Percentiles rank a stretch among this genome's conserved stretches.
phyloP scores from a whole-genome alignment of 495 filamentous ascomycete species.

The Letharia columbiana region DNA sequence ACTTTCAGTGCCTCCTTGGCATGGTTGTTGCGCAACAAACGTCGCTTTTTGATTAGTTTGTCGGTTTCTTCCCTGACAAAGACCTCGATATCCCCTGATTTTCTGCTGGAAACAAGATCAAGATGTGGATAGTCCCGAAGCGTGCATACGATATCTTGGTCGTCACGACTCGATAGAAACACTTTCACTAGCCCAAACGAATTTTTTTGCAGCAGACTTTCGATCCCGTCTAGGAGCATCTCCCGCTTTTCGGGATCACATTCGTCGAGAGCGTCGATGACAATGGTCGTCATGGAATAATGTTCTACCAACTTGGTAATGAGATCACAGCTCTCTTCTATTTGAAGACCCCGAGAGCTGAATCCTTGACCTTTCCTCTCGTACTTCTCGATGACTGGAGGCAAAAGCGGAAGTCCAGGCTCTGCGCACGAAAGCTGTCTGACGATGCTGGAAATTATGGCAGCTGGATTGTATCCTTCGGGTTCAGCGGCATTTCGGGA shows the following conservation, averaged over 20 bases:
- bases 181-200: slow-evolving; percentile 13
- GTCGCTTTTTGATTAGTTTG: not conserved
- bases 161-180: slow-evolving; percentile 24
- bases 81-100: not conserved
- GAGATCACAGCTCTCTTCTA: slow-evolving; percentile 3
- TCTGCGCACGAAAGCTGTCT: slow-evolving; percentile 23
- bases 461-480: slow-evolving; percentile 28
- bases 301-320: slow-evolving; percentile 20
- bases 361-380: slow-evolving; percentile 22
- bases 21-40: not conserved
- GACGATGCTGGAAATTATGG: slow-evolving; percentile 32
- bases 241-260: slow-evolving; percentile 25
- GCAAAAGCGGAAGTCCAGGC: slow-evolving; percentile 24
- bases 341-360: slow-evolving; percentile 24
- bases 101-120: slow-evolving; percentile 19
- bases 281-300: slow-evolving; percentile 28
- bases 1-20: not conserved
- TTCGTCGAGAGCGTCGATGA: slow-evolving; percentile 43
- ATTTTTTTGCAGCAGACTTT: not conserved
- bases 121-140: slow-evolving; percentile 27
- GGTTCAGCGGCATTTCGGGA: slow-evolving; percentile 26
- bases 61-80: slow-evolving; percentile 1
- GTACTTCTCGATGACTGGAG: slow-evolving; percentile 12
- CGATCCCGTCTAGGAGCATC: not conserved
- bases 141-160: slow-evolving; percentile 29